These are phyloP conservation scores for Chaetomium sp. DNA, from an alignment of 2,329 filamentous ascomycete species.

Conservation along the genomic window DNA sequence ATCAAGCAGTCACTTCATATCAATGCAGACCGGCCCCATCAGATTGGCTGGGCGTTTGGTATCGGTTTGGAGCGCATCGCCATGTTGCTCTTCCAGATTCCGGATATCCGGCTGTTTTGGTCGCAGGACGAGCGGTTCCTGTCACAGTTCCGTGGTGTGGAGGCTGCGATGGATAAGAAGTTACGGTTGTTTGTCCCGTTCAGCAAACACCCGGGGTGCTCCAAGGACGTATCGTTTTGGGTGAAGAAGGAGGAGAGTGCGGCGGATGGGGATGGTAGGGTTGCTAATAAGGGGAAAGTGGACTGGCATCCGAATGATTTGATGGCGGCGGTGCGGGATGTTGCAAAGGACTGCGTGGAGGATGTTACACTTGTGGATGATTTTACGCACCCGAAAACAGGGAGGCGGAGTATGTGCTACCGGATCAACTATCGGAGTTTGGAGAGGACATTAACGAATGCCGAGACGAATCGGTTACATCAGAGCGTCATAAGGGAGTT, in stretches of 20 bases:
- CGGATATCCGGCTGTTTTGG: slow-evolving; percentile 97
- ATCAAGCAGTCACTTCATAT: slow-evolving; percentile 75
- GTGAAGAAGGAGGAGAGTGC: slow-evolving; percentile 35
- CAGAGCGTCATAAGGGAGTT: slow-evolving; percentile 58
- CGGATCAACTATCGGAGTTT: slow-evolving; percentile 89
- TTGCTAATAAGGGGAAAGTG: slow-evolving; percentile 33
- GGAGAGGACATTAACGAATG: slow-evolving; percentile 81
- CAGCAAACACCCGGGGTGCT: slow-evolving; percentile 83
- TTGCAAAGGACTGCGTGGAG: slow-evolving; percentile 79
- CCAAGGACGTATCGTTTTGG: slow-evolving; percentile 95
- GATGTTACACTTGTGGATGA: slow-evolving; percentile 79
- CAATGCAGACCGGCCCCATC: slow-evolving; percentile 66
- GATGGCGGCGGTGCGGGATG: slow-evolving; percentile 86
- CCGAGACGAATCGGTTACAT: slow-evolving; percentile 73
- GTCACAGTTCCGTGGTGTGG: slow-evolving; percentile 68
- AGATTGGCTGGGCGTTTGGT: slow-evolving; percentile 92
- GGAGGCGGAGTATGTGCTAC: slow-evolving; percentile 80
- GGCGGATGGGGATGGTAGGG: too few species aligned
- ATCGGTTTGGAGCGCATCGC: slow-evolving; percentile 90
- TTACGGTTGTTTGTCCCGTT: slow-evolving; percentile 72
- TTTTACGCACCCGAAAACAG: slow-evolving; percentile 82
- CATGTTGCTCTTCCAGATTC: slow-evolving; percentile 94
- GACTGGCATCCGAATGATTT: slow-evolving; percentile 90
- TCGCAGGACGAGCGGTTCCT: slow-evolving; percentile 78
- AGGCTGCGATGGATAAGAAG: slow-evolving; percentile 38